Conservation (phyloP, 169 alveolate species). For the Cryptosporidium felis region DNA sequence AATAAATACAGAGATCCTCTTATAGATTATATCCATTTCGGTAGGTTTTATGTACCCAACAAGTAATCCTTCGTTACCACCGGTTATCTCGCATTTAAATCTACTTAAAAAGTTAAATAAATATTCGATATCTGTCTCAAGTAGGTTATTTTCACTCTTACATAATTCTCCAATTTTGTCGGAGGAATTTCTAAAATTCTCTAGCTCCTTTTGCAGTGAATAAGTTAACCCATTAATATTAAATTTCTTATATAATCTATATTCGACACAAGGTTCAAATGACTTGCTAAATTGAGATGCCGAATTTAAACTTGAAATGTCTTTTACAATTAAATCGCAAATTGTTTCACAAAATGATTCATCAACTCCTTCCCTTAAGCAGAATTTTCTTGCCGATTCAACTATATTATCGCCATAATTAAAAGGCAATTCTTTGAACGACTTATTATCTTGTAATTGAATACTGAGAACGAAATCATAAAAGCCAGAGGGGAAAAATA, state of each 20-base stretch:
- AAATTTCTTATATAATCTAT: background rate
- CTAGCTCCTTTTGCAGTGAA: background rate
- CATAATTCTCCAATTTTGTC: background rate
- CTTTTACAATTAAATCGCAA: background rate
- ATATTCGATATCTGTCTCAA: background rate
- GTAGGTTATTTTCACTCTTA: background rate
- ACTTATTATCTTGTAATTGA: background rate
- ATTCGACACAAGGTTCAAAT: conserved; percentile 24
- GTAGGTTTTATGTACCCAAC: background rate
- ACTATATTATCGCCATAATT: conserved; percentile 26
- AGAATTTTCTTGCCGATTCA: conserved; percentile 22
- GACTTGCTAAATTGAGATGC: background rate
- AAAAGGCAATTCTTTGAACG: conserved; percentile 5
- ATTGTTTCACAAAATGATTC: background rate
- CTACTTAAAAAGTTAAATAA: conserved; percentile 13
- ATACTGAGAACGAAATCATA: conserved; percentile 13
- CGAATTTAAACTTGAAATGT: background rate
- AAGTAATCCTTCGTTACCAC: background rate
- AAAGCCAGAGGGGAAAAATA: background rate
- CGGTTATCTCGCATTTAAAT: background rate
- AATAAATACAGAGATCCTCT: background rate
- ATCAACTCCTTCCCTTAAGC: conserved; percentile 39
- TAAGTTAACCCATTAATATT: conserved; percentile 49
- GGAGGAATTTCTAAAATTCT: background rate
- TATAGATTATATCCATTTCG: conserved; percentile 52